A percentile compares a stretch with the other conserved stretches of the same genome.
These are phyloP conservation scores for Agrostemma githago DNA, from an alignment of 148 eudicot genomes.

Conservation along the genomic window DNA sequence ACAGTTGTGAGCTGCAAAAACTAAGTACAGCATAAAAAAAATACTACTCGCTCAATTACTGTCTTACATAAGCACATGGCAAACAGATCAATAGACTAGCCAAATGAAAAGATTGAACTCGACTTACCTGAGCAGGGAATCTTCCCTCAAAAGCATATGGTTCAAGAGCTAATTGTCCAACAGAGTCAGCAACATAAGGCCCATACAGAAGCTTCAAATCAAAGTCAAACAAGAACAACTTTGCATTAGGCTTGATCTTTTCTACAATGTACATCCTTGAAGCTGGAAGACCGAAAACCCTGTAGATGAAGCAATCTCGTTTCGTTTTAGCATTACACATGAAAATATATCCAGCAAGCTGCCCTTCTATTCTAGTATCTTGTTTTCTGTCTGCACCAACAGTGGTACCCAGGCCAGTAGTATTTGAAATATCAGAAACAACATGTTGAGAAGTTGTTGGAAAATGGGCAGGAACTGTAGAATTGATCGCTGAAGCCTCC, in stretches of 20 bases:
- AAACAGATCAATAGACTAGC: not conserved
- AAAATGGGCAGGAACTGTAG: conserved; percentile 6
- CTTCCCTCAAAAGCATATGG: conserved; percentile 63
- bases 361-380: conserved; percentile 1
- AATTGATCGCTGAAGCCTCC: conserved; percentile 2
- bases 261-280: conserved; percentile 37
- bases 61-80: not conserved
- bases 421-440: conserved; percentile 7
- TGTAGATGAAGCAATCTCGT: conserved; percentile 52
- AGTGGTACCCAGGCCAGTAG: not conserved
- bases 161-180: conserved; percentile 44
- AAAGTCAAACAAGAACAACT: conserved; percentile 64
- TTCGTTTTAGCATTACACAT: conserved; percentile 65
- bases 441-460: conserved; percentile 13
- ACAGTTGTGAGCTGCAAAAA: not conserved
- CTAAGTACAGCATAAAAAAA: not conserved
- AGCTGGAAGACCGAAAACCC: conserved; percentile 72
- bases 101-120: not conserved
- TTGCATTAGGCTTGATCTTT: conserved; percentile 50
- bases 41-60: not conserved
- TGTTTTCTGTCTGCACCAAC: not conserved
- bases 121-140: conserved; percentile 76
- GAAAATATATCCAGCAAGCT: conserved; percentile 46
- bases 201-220: conserved; percentile 71
- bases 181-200: conserved; percentile 49